Percentiles rank a stretch among this genome's conserved stretches.
Conservation (phyloP, 192 early-diverging fungal genomes). For the Phlyctochytrium planicorne region DNA sequence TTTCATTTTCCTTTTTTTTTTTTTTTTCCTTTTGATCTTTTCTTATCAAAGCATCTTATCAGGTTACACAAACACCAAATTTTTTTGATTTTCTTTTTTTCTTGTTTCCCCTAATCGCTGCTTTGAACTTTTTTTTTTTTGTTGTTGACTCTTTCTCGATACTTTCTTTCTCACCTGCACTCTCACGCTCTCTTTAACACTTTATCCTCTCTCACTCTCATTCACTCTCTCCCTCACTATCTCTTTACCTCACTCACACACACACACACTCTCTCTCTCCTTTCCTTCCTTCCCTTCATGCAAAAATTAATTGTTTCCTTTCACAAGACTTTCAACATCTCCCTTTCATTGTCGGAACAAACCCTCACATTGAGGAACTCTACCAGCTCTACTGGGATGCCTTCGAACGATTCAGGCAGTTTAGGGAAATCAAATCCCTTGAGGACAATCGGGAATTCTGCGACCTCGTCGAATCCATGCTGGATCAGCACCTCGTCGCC, state of each 20-base stretch:
- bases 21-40: no score
- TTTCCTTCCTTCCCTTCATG: no score
- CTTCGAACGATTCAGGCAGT: conserved; percentile 76
- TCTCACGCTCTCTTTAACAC: background rate
- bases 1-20: background rate
- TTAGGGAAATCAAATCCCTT: conserved; percentile 70
- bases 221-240: background rate
- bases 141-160: background rate
- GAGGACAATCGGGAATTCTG: conserved; percentile 84
- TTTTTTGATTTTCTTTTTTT: background rate
- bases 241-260: background rate
- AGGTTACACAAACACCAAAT: conserved; percentile 24
- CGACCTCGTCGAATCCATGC: conserved; percentile 66
- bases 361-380: conserved; percentile 81
- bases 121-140: background rate
- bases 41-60: no score
- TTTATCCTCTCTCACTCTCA: background rate
- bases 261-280: conserved; percentile 5
- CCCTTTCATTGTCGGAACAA: conserved; percentile 91
- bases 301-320: background rate
- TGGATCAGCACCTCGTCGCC: conserved; percentile 79
- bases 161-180: background rate
- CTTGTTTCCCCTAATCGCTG: background rate
- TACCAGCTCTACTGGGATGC: conserved; percentile 94
- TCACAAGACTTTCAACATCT: conserved; percentile 74